phyloP scores from a whole-genome alignment of 208 protist species.

The Trypanosomatidae sp. region DNA sequence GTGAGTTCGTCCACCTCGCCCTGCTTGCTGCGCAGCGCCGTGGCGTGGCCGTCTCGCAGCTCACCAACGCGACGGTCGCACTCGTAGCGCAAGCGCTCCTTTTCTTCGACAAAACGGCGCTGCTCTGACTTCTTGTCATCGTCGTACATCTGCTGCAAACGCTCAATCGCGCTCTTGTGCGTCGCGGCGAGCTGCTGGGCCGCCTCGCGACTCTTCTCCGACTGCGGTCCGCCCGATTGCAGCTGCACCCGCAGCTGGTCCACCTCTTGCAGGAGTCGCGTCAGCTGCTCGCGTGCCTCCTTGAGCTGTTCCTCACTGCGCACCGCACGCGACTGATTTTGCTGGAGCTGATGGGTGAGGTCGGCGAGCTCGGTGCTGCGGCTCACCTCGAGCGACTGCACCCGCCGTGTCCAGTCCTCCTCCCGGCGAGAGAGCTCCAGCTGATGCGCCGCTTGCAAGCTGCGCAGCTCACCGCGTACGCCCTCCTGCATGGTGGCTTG shows the following conservation, averaged over 20 bases:
- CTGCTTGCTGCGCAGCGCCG: constrained; percentile 49
- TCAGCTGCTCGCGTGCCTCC: constrained; percentile 58
- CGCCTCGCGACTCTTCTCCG: constrained; percentile 27
- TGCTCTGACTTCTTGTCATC: constrained; percentile 65
- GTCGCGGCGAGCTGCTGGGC: constrained; percentile 44
- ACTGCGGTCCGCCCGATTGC: constrained; percentile 12
- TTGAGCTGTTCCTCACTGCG: constrained; percentile 58
- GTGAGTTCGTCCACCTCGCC: constrained; percentile 39
- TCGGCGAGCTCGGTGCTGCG: constrained; percentile 49
- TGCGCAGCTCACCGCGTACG: constrained; percentile 39
- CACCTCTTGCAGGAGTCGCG: constrained; percentile 46
- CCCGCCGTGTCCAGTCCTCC: constrained; percentile 39
- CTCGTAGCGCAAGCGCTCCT: constrained; percentile 43
- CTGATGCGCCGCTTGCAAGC: constrained; percentile 31
- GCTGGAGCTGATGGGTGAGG: constrained; percentile 54
- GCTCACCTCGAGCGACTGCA: constrained; percentile 43
- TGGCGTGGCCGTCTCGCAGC: constrained; percentile 39
- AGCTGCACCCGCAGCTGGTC: constrained; percentile 49
- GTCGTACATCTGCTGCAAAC: constrained; percentile 70
- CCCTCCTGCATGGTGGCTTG: constrained; percentile 35
- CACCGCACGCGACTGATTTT: constrained; percentile 43
- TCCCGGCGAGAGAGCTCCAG: constrained; percentile 34
- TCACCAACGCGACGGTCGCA: constrained; percentile 52
- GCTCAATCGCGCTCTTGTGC: constrained; percentile 51
- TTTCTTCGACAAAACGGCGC: constrained; percentile 57